Evolutionary conservation across 2,329 filamentous ascomycete genomes (phyloP), one percentile per base, ranked within the genome.

Genomic region (Fusarium sp.): DNA sequence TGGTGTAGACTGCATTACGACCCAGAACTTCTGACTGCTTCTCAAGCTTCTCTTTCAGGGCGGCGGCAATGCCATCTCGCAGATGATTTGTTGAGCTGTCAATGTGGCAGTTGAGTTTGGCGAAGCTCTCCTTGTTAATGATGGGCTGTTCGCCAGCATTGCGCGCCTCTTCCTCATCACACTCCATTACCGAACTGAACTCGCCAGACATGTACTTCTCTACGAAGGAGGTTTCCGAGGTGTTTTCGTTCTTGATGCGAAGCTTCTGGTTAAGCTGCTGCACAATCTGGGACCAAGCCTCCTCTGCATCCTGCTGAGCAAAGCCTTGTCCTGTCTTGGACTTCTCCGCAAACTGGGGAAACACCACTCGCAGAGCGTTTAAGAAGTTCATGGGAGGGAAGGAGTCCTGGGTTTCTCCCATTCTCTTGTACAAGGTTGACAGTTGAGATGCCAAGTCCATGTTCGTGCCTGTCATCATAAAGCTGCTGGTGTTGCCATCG

Each of bases 251-350:
- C 77, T 89, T 91, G 72, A 93, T 83, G 79, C 90, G 91, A 56
- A 98, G 84, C 79, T 93, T 95, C 78, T 93, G 89, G 70, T 92
- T 91, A 41, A 99, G 85, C 78, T 95, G 93, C 48, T 92, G 91
- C 11, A 99, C 85, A 70, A 99, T 97, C 80, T 98, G 95, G 26
- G 95, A 96, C 95, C 95, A 99, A 51, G 95, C 96, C 82, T 99
- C 96, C 82, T 99, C 96, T 2, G 96, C 96, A 84, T 99, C 96
- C 83, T 99, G 96, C 83, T 99, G 96, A n/a, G 96, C 95, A 79
- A 92, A 98, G 12, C 93, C 95, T 65, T 92, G 87, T 28, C 94
- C 93, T 36, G 92, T 91, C 81, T 93, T 95, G 61, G 94, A 90
- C 78, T 90, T 92, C 83, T 99, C 95, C 16, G 94, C 95, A 80